Percentiles rank a stretch among this genome's conserved stretches.
These are phyloP conservation scores for Hyphopichia pseudoburtonii DNA, from an alignment of 1,139 yeast genomes.

Conservation along the genomic window DNA sequence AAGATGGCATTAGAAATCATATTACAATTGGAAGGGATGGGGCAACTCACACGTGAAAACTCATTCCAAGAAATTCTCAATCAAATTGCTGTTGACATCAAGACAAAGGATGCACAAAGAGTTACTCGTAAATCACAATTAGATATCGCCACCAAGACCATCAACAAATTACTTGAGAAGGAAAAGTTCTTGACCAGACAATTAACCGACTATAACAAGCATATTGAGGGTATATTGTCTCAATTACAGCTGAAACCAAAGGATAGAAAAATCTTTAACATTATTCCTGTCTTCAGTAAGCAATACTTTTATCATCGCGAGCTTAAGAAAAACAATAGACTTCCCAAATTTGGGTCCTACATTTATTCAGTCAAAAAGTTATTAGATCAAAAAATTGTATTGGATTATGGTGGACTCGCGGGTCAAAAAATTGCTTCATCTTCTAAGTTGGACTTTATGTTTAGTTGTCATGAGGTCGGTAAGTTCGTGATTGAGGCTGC, in stretches of 20 bases:
- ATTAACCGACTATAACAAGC: conserved; percentile 64
- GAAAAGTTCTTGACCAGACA: conserved; percentile 61
- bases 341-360: conserved; percentile 81
- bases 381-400: conserved; percentile 68
- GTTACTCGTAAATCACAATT: conserved; percentile 62
- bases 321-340: conserved; percentile 62
- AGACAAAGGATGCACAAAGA: conserved; percentile 73
- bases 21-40: conserved; percentile 71
- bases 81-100: conserved; percentile 82
- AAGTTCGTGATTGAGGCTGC: conserved; percentile 69
- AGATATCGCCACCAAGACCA: conserved; percentile 57
- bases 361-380: conserved; percentile 78
- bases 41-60: conserved; percentile 63
- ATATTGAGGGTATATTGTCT: conserved; percentile 64
- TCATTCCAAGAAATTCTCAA: conserved; percentile 79
- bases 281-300: conserved; percentile 67
- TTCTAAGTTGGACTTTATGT: conserved; percentile 72
- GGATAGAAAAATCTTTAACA: conserved; percentile 51
- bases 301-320: conserved; percentile 80
- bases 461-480: conserved; percentile 75
- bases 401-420: conserved; percentile 54
- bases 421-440: conserved; percentile 43
- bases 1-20: conserved; percentile 73
- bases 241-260: conserved; percentile 60
- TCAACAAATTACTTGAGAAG: conserved; percentile 60